phyloP scores from a whole-genome alignment of 331 rosid species.

The Quercus phellos region DNA sequence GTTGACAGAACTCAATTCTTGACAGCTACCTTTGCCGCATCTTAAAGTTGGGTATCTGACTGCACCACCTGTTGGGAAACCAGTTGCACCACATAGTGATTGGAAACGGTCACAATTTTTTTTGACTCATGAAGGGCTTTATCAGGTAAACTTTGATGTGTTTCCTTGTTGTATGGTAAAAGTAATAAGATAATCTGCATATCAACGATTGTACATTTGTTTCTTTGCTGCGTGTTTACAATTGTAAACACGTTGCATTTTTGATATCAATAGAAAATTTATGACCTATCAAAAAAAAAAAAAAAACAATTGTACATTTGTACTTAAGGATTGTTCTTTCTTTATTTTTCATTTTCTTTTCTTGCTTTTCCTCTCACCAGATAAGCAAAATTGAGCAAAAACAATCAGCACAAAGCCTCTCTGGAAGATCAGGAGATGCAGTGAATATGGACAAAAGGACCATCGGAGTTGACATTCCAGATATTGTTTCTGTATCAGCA shows the following conservation, averaged over 20 bases:
- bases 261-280: too few species aligned
- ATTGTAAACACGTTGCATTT: too few species aligned
- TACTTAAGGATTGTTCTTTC: neutral
- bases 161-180: neutral
- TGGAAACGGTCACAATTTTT: constrained; percentile 87
- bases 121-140: constrained; percentile 88
- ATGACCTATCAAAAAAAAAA: too few species aligned
- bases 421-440: constrained; percentile 54
- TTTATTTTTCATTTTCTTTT: neutral
- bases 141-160: constrained; percentile 49
- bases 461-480: constrained; percentile 74
- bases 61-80: constrained; percentile 80
- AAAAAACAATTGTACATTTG: neutral
- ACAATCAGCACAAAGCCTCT: constrained; percentile 41
- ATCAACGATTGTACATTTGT: neutral
- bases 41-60: constrained; percentile 90
- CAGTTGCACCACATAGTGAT: constrained; percentile 83
- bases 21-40: constrained; percentile 88
- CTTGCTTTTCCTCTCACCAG: constrained; percentile 29
- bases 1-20: constrained; percentile 30
- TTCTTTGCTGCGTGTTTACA: too few species aligned
- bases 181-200: neutral
- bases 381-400: constrained; percentile 55
- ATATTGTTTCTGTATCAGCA: constrained; percentile 86
- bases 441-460: constrained; percentile 50